Base-by-base conservation (phyloP, 2,329 filamentous ascomycete species). In the Diplodia seriata region DNA sequence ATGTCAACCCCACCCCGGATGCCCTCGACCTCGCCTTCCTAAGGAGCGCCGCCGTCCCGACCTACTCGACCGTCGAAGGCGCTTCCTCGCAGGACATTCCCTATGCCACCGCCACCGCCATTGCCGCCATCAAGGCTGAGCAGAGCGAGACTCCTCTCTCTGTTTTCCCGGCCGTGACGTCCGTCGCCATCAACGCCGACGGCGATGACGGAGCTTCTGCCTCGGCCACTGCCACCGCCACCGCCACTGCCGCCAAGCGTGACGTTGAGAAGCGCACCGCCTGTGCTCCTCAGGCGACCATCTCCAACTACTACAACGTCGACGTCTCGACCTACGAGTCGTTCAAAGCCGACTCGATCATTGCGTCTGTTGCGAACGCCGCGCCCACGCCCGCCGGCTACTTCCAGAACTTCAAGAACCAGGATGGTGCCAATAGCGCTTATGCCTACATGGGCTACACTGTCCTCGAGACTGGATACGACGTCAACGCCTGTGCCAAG, bases 271-370 rank as follows among this genome's bases (percentile, higher is more conserved):
- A 26, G 50, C 68, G 69, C 14, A 55, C 61, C 11, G 69, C 69
- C 15, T 70, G 68, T 38, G 69, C 49, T 20, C 31, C 69, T 49
- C 69, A 70, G 49, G 29, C 68, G 9, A 69, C 50, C 55, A 63
- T 63, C 26, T 36, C 59, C 59, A 63, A 51, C 31, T 51, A 63
- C 43, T 63, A 63, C 59, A 51, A 51, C 12, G 18, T 63, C 29
- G 59, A 63, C 9, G 40, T 31, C 1, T 62, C 43, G 15, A 51
- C 18, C 29, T 38, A 51, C 15, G 59, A 50, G 18, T 40, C 3
- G 5, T 63, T 63, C 47, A 63, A 51, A 15, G 43, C 29, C 11
- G 43, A 51, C 8, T 2, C 29, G 1, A 18, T 14, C 14, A 63
- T 63, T 20, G 26, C 59, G 5, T 36, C 40, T 9, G 59, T 51